These are phyloP conservation scores for Pascua sp. DNA, from an alignment of 1,284 basidiomycete species.

Conservation along the genomic window DNA sequence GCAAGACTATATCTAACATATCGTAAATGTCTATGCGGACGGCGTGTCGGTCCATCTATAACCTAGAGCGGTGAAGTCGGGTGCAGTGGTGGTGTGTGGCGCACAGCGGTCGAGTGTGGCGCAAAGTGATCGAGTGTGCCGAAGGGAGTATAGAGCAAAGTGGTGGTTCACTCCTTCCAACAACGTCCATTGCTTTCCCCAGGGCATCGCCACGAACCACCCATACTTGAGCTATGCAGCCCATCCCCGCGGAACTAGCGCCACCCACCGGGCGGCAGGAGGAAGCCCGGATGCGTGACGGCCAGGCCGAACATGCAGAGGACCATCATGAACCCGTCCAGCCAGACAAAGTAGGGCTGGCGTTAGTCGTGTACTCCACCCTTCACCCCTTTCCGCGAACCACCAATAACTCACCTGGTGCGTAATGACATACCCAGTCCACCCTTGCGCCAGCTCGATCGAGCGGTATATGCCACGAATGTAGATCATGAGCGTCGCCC, in stretches of 20 bases:
- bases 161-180: too few relatives aligned
- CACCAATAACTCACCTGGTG: constrained; percentile 12
- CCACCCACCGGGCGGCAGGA: constrained; percentile 18
- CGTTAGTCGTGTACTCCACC: constrained; percentile 1
- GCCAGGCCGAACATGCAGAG: constrained; percentile 26
- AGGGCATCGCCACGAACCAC: too few relatives aligned
- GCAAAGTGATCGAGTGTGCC: too few relatives aligned
- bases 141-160: too few relatives aligned
- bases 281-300: constrained; percentile 27
- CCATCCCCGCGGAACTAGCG: not conserved
- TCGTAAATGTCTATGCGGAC: too few relatives aligned
- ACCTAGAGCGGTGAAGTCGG: too few relatives aligned
- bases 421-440: constrained; percentile 25
- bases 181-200: too few relatives aligned
- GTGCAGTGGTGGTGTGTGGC: too few relatives aligned
- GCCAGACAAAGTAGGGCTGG: constrained; percentile 25
- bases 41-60: too few relatives aligned
- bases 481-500: constrained; percentile 40
- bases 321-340: constrained; percentile 36
- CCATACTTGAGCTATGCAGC: not conserved
- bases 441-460: constrained; percentile 38
- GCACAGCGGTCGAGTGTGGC: too few relatives aligned
- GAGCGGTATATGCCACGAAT: constrained; percentile 42
- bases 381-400: not conserved
- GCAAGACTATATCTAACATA: too few relatives aligned